These are phyloP conservation scores for Trichocladium uniseriatum DNA, from an alignment of 495 filamentous ascomycete species.

Conservation along the genomic window DNA sequence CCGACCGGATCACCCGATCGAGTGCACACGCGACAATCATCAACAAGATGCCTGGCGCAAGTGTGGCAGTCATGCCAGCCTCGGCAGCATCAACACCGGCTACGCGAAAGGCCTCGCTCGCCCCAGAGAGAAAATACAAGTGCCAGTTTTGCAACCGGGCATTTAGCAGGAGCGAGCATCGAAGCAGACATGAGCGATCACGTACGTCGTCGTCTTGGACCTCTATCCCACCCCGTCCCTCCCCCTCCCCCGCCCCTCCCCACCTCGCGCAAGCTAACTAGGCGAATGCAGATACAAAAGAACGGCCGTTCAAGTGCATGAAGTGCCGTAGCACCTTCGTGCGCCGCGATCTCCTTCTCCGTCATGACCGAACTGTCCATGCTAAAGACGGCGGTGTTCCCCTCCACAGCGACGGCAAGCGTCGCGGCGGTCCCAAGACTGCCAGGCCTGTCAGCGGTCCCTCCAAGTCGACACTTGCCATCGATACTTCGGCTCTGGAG, in stretches of 20 bases:
- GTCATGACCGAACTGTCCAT: conserved; percentile 96
- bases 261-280: conserved; percentile 3
- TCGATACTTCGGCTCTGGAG: conserved; percentile 84
- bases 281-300: conserved; percentile 73
- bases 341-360: conserved; percentile 86
- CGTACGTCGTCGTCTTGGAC: no score
- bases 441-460: conserved; percentile 56
- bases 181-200: conserved; percentile 92
- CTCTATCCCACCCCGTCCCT: conserved; percentile 9
- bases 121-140: conserved; percentile 94
- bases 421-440: conserved; percentile 63
- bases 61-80: conserved; percentile 49
- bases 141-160: conserved; percentile 97
- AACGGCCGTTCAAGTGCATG: conserved; percentile 94
- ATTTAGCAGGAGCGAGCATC: conserved; percentile 94
- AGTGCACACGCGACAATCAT: conserved; percentile 35
- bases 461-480: conserved; percentile 69
- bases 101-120: conserved; percentile 49
- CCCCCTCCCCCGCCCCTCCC: neutral
- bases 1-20: conserved; percentile 18
- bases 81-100: conserved; percentile 52
- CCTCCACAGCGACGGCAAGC: conserved; percentile 88
- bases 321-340: conserved; percentile 99
- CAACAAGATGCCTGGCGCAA: conserved; percentile 54
- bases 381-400: conserved; percentile 97